Base-by-base conservation (phyloP, 1,284 basidiomycete species). In the Mrakiaceae sp. region DNA sequence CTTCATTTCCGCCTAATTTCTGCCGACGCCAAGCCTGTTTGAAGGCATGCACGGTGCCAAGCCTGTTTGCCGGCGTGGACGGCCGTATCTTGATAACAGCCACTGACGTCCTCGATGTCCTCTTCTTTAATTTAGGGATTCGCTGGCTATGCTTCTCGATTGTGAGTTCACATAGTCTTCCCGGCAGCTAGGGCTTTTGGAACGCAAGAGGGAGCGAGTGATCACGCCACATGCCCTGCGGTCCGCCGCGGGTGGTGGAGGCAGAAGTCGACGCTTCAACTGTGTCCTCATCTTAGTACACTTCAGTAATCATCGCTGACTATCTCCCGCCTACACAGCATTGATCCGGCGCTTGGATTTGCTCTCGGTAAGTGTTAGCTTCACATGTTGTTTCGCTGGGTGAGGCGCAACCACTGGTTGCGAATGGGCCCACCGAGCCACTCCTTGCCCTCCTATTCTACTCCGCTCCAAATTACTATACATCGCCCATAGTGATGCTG, bases 301-400 rank as follows among this genome's bases (percentile, higher is more conserved):
- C n/a, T 47, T 44, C 46, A 53, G 5, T 42, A 10, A 12, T 49
- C 14, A 12, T 52, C 14, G 50, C 50, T 52, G 50, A 52, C 50
- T 52, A 52, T 60, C 2, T 56, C 8, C 39, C 54, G 14, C 5
- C n/a, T 48, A 8, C 73, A 77, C 9, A 80, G 76, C 68, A 76
- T 79, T 48, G 79, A 80, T 68, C 73, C 74, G 54, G 73, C 74
- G 10, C 72, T 76, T 52, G 77, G 75, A 10, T 74, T 78, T 65
- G 77, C 73, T 12, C 66, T 71, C 14, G 70, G 70, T 58, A 68
- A 57, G 63, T 56, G 48, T 42, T 63, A 56, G 11, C 44, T 39
- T n/a, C 53, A 11, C 53, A 16, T 11, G 8, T 27, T 27, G 52
- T 11, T 4, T 27, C 52, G 12, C 52, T 8, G 2, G 4, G 10